phyloP scores from a whole-genome alignment of 805 yeast genomes.

The Ogataea philodendri region DNA sequence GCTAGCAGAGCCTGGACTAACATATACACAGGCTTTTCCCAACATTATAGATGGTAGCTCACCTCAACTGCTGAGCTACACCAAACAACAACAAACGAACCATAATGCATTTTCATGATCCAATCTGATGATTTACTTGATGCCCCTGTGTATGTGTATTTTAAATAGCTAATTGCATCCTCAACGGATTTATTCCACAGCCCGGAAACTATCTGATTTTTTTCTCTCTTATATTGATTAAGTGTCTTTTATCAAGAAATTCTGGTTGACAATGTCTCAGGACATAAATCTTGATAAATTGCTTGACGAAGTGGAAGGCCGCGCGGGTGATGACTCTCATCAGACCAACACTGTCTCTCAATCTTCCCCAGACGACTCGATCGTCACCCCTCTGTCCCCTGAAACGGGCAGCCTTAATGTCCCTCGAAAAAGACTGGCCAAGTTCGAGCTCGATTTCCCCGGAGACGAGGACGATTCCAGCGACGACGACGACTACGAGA shows the following conservation, averaged over 20 bases:
- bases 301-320: constrained; percentile 17
- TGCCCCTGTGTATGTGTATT: constrained; percentile 8
- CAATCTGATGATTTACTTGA: constrained; percentile 8
- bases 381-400: constrained; percentile 15
- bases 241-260: constrained; percentile 8
- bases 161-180: constrained; percentile 21
- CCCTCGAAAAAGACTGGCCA: constrained; percentile 16
- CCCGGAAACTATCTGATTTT: constrained; percentile 1
- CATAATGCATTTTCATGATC: constrained; percentile 9
- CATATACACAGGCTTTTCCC: constrained; percentile 13
- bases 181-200: constrained; percentile 26
- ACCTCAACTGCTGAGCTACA: constrained; percentile 14
- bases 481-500: constrained; percentile 15
- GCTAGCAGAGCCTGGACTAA: constrained; percentile 4
- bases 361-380: constrained; percentile 6
- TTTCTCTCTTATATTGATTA: constrained; percentile 3
- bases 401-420: constrained; percentile 4
- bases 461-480: constrained; percentile 12
- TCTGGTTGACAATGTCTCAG: constrained; percentile 11
- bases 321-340: not conserved
- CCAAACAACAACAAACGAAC: constrained; percentile 6
- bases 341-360: not conserved
- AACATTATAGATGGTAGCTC: constrained; percentile 11
- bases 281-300: constrained; percentile 18
- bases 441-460: constrained; percentile 12